Percentiles rank a stretch among this genome's conserved stretches.
phyloP scores from a whole-genome alignment of 306 rosid genomes.

The Cicer pinnatifidum region DNA sequence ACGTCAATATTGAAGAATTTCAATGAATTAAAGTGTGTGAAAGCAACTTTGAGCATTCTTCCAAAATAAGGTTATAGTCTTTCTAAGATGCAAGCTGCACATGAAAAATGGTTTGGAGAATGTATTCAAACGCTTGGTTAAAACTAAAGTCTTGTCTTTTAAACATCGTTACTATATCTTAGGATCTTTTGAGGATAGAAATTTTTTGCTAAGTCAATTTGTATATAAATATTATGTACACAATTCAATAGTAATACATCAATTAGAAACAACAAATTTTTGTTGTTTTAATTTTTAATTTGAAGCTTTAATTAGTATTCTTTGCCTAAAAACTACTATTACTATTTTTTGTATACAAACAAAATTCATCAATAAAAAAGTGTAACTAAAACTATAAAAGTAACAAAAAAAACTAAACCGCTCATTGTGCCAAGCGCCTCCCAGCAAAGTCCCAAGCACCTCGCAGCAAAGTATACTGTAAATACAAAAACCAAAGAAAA shows the following conservation, averaged over 20 bases:
- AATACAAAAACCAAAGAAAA: too few species aligned
- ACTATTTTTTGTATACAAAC: not conserved
- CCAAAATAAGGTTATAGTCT: too few species aligned
- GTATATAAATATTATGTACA: not conserved
- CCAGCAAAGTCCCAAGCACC: too few species aligned
- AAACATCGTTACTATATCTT: slow-evolving; percentile 46
- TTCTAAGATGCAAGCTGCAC: too few species aligned
- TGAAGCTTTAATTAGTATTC: not conserved
- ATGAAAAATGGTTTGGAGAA: too few species aligned
- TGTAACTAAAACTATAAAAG: not conserved
- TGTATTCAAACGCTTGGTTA: too few species aligned
- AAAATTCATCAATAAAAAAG: not conserved
- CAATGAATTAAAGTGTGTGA: too few species aligned
- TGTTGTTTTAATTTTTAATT: not conserved
- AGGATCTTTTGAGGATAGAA: not conserved
- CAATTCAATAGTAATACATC: not conserved
- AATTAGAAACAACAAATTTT: not conserved
- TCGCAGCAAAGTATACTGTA: too few species aligned
- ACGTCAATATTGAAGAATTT: too few species aligned
- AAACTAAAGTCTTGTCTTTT: too few species aligned
- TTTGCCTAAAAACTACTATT: not conserved
- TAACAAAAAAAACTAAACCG: not conserved
- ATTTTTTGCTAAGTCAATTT: not conserved
- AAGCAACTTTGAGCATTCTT: too few species aligned
- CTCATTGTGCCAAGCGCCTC: too few species aligned